These are phyloP conservation scores for Brettanomyces anomalus DNA, from an alignment of 805 yeast species.

Conservation along the genomic window DNA sequence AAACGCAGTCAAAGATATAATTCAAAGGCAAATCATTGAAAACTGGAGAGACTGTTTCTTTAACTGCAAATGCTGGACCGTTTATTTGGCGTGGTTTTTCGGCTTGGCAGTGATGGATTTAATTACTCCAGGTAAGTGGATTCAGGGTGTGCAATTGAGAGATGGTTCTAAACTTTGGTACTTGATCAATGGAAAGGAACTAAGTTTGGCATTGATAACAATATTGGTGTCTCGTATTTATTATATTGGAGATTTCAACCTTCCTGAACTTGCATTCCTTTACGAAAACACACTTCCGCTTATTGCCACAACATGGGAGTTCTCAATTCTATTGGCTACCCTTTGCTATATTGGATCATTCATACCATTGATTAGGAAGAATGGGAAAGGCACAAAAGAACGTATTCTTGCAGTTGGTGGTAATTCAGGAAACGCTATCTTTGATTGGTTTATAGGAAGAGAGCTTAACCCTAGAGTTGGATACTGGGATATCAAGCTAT, in stretches of 20 bases:
- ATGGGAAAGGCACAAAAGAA: constrained; percentile 50
- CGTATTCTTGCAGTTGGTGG: constrained; percentile 80
- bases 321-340: constrained; percentile 53
- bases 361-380: constrained; percentile 41
- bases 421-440: constrained; percentile 63
- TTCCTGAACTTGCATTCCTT: constrained; percentile 75
- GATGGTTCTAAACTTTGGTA: constrained; percentile 67
- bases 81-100: constrained; percentile 66
- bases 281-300: constrained; percentile 62
- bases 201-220: constrained; percentile 32
- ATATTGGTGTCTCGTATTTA: constrained; percentile 38
- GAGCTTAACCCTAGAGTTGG: constrained; percentile 91
- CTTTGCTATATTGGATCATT: constrained; percentile 65
- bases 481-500: constrained; percentile 77
- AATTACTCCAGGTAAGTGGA: constrained; percentile 66
- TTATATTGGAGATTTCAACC: constrained; percentile 29
- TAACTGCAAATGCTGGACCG: constrained; percentile 46
- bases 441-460: constrained; percentile 96
- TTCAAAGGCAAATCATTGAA: constrained; percentile 9
- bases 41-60: constrained; percentile 27
- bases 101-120: constrained; percentile 55
- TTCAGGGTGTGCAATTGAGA: constrained; percentile 60
- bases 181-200: constrained; percentile 71
- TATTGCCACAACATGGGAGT: constrained; percentile 51
- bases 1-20: constrained; percentile 20